These are phyloP conservation scores for Tetrapyrgos nigripes DNA, from an alignment of 1,284 basidiomycete species.

Conservation along the genomic window DNA sequence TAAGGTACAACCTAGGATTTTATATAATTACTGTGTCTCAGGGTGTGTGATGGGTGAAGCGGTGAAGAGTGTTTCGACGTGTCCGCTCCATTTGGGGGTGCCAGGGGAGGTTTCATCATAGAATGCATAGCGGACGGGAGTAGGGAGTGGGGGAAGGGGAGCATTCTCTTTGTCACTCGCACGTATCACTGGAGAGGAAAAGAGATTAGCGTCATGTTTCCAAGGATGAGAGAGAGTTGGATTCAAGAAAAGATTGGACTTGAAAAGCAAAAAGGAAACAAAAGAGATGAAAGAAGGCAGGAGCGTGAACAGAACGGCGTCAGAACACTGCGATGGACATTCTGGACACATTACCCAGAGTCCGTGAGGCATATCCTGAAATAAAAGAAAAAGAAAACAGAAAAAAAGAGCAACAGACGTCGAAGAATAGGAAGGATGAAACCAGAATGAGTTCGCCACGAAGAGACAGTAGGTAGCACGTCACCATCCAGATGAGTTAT, in stretches of 20 bases:
- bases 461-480: too few relatives aligned
- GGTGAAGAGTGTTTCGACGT: conserved; percentile 21
- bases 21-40: too few relatives aligned
- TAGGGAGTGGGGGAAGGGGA: conserved; percentile 23
- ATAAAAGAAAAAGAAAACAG: too few relatives aligned
- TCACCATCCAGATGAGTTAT: too few relatives aligned
- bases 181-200: conserved; percentile 63
- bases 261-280: background rate
- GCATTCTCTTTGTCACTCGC: conserved; percentile 10
- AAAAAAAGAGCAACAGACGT: too few relatives aligned
- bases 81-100: background rate
- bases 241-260: background rate
- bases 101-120: conserved; percentile 7
- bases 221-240: too few relatives aligned
- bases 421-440: too few relatives aligned
- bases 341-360: background rate
- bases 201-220: background rate
- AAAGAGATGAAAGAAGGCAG: background rate
- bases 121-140: conserved; percentile 26
- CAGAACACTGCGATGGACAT: background rate
- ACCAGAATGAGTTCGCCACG: too few relatives aligned
- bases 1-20: too few relatives aligned
- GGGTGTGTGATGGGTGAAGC: conserved; percentile 27
- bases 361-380: too few relatives aligned
- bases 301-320: too few relatives aligned